Base-by-base conservation (phyloP, 345 rosid species). In the Populus pruinosa region DNA sequence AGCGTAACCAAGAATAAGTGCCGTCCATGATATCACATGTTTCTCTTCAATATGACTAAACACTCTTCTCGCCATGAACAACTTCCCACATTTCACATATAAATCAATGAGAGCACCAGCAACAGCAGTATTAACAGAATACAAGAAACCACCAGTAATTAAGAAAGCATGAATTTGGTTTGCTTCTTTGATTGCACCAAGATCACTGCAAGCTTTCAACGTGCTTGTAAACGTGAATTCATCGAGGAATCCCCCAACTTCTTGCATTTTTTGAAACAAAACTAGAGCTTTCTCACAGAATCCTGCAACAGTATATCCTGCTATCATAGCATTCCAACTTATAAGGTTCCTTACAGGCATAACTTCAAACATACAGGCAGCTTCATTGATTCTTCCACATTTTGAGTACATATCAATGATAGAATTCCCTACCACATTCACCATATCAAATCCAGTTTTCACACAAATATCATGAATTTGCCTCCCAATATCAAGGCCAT, bases 1-100 rank as follows among this genome's bases (percentile, higher is more conserved):
- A 76, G 97, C 97, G 88, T 89, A 91, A 76, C 96, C 97, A 41
- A 92, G 88, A 81, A 96, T 91, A 62, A 93, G 64, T 5, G 90
- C 85, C 73, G 93, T 91, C 91, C 96, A 90, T 16, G 97, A 88
- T 82, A 92, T 83, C 72, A 85, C 83, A 81, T 83, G 88, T 85
- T 93, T 91, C 71, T 85, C 82, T 77, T 83, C 90, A 44, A 86
- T 81, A 53, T 77, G 89, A 82, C 81, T 82, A 75, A 91, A 92
- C 78, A 90, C 89, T 82, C 31, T 87, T 82, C 83, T 77, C 64
- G 97, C 98, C 83, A 77, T 83, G 43, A 62, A 39, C 72, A 92
- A 69, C 67, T 72, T 76, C 76, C 93, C 89, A 71, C 93, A 89
- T 82, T 95, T 93, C 70, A 89, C 91, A 77, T 93, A 95, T 47